Percentiles rank a stretch among this genome's conserved stretches.
These are phyloP conservation scores for Pulicaria dysenterica DNA, from an alignment of 129 eudicot genomes.

Conservation along the genomic window DNA sequence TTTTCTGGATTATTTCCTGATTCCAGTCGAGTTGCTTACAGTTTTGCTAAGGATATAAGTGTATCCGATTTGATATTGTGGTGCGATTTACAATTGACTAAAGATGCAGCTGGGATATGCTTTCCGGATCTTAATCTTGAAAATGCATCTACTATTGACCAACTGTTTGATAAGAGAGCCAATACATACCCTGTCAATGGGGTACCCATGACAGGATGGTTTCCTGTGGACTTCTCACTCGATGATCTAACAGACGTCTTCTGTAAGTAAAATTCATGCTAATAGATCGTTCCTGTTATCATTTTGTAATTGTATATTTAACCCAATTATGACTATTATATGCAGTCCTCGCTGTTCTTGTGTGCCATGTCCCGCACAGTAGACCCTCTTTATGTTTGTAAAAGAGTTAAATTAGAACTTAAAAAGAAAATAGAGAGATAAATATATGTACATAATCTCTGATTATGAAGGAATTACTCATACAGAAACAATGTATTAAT, in stretches of 20 bases:
- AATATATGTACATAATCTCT: no score
- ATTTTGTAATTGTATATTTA: no score
- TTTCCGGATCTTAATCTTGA: slow-evolving; percentile 43
- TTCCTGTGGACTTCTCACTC: slow-evolving; percentile 52
- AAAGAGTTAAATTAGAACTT: not conserved
- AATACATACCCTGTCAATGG: slow-evolving; percentile 46
- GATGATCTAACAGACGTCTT: slow-evolving; percentile 38
- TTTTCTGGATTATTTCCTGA: slow-evolving; percentile 59
- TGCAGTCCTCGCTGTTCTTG: not conserved
- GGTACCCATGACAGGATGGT: slow-evolving; percentile 42
- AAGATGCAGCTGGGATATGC: slow-evolving; percentile 55
- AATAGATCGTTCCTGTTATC: not conserved
- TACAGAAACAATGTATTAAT: no score
- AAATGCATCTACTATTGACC: slow-evolving; percentile 33
- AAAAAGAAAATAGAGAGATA: no score
- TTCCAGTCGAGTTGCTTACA: slow-evolving; percentile 35
- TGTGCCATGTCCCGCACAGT: slow-evolving; percentile 7
- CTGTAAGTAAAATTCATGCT: slow-evolving; percentile 47
- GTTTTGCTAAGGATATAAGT: slow-evolving; percentile 23
- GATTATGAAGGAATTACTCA: no score
- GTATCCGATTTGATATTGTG: slow-evolving; percentile 31
- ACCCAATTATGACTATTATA: not conserved
- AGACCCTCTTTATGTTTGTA: slow-evolving; percentile 10
- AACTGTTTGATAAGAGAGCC: slow-evolving; percentile 4
- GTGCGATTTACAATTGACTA: slow-evolving; percentile 59